Conservation (phyloP, 1,284 basidiomycete species). For the Entoloma clypeatum region DNA sequence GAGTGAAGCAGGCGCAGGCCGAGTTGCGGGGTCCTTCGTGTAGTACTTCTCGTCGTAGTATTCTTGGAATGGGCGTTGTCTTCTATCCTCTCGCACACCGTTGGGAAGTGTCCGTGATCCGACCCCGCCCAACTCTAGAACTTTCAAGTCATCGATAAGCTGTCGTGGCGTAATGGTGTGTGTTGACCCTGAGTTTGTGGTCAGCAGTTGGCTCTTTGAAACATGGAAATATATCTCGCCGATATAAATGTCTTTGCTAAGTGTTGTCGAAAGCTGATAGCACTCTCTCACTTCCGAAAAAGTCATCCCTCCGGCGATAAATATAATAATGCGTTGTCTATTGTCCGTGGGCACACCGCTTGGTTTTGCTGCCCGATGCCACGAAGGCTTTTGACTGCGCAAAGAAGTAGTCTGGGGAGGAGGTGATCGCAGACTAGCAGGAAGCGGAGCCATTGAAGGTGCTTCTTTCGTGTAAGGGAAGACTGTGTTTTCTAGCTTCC, state of each 20-base stretch:
- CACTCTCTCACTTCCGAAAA: slow-evolving; percentile 92
- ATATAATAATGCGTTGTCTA: slow-evolving; percentile 84
- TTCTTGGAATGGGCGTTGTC: slow-evolving; percentile 56
- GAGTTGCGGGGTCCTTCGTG: slow-evolving; percentile 54
- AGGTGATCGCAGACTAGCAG: slow-evolving; percentile 44
- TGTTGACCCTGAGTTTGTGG: slow-evolving; percentile 69
- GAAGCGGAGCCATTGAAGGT: slow-evolving; percentile 52
- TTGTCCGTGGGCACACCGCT: slow-evolving; percentile 52
- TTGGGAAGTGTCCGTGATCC: slow-evolving; percentile 74
- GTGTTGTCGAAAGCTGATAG: slow-evolving; percentile 71
- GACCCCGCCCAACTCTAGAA: slow-evolving; percentile 74
- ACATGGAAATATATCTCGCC: slow-evolving; percentile 43
- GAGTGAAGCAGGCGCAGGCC: slow-evolving; percentile 33
- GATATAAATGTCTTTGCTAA: slow-evolving; percentile 89
- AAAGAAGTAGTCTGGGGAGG: slow-evolving; percentile 67
- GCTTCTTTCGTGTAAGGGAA: slow-evolving; percentile 94
- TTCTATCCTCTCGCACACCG: slow-evolving; percentile 56
- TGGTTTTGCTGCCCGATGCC: slow-evolving; percentile 70
- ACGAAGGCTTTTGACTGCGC: slow-evolving; percentile 80
- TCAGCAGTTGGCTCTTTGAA: slow-evolving; percentile 2
- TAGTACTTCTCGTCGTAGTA: slow-evolving; percentile 78
- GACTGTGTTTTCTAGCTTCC: slow-evolving; percentile 70
- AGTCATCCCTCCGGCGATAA: slow-evolving; percentile 94
- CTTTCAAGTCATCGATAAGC: slow-evolving; percentile 85
- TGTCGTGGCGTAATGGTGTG: slow-evolving; percentile 81